Percentiles rank a stretch among this genome's conserved stretches.
phyloP scores from a whole-genome alignment of 2,329 filamentous ascomycete genomes.

The Zopfia rhizophila region DNA sequence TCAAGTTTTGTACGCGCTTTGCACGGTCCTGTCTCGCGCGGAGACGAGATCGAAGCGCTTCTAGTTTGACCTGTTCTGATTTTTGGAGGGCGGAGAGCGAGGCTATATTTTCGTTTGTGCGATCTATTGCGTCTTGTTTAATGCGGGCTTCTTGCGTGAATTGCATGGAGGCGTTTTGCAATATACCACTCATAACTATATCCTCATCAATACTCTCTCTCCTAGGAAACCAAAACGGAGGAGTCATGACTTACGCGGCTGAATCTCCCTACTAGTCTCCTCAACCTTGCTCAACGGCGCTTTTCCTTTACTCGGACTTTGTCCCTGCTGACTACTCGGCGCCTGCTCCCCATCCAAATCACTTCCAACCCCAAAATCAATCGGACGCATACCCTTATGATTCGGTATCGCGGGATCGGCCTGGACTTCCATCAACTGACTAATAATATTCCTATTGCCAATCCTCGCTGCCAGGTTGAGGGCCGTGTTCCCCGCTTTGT shows the following conservation, averaged over 20 bases:
- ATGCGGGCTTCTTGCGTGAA: slow-evolving; percentile 83
- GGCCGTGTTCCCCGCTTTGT: slow-evolving; percentile 93
- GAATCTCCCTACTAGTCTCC: slow-evolving; percentile 83
- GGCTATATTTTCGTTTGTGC: slow-evolving; percentile 81
- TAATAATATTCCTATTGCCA: slow-evolving; percentile 92
- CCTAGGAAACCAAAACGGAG: neutral
- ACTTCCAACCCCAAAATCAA: slow-evolving; percentile 93
- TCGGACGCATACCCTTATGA: slow-evolving; percentile 83
- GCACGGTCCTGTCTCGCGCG: slow-evolving; percentile 72
- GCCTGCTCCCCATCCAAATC: slow-evolving; percentile 62
- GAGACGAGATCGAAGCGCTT: slow-evolving; percentile 73
- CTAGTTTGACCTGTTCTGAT: slow-evolving; percentile 78
- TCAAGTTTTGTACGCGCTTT: slow-evolving; percentile 81
- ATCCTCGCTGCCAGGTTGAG: slow-evolving; percentile 93
- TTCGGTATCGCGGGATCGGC: slow-evolving; percentile 94
- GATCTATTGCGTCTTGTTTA: slow-evolving; percentile 86
- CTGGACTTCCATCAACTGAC: slow-evolving; percentile 94
- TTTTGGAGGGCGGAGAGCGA: slow-evolving; percentile 81
- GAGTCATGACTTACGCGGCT: slow-evolving; percentile 71
- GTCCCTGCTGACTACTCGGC: slow-evolving; percentile 56
- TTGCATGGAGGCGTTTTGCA: slow-evolving; percentile 80
- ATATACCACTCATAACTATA: slow-evolving; percentile 79
- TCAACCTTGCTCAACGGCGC: slow-evolving; percentile 61
- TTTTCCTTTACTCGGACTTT: slow-evolving; percentile 50
- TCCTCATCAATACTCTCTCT: slow-evolving; percentile 55